Percentiles rank a stretch among this genome's conserved stretches.
phyloP scores from a whole-genome alignment of 1,284 basidiomycete genomes.

The Cutaneotrichosporon spelunceum region DNA sequence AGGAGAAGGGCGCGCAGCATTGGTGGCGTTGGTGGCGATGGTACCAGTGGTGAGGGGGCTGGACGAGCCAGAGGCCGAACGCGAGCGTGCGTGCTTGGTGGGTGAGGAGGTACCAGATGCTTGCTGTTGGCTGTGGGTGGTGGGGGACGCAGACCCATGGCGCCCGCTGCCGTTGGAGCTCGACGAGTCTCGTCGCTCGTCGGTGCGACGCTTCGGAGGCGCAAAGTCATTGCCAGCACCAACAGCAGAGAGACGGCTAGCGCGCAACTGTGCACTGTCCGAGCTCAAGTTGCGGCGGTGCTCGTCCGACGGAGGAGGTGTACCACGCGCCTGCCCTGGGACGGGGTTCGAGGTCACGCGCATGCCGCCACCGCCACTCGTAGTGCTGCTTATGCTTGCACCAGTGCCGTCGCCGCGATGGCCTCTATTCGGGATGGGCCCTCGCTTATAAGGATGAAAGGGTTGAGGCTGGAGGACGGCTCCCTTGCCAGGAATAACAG shows the following conservation, averaged over 20 bases:
- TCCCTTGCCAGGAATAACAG: constrained; percentile 3
- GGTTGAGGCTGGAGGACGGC: constrained; percentile 10
- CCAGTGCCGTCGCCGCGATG: constrained; percentile 13
- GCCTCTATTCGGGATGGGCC: constrained; percentile 13
- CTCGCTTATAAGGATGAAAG: constrained; percentile 36
- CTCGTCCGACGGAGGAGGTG: constrained; percentile 10
- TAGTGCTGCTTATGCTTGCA: constrained; percentile 2
- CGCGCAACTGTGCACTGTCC: constrained; percentile 7
- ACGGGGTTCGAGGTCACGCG: constrained; percentile 7
- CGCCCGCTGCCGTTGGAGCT: constrained; percentile 18
- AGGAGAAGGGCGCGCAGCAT: constrained; percentile 33
- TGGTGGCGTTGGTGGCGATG: constrained; percentile 30
- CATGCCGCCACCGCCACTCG: constrained; percentile 7
- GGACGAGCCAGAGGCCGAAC: constrained; percentile 8
- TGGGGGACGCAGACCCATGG: neutral
- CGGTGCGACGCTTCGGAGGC: constrained; percentile 15
- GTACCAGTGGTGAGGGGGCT: constrained; percentile 36
- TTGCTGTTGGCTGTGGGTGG: neutral
- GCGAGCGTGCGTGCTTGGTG: constrained; percentile 7
- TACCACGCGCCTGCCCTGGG: constrained; percentile 7
- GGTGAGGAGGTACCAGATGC: constrained; percentile 3
- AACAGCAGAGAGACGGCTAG: neutral
- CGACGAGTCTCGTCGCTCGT: constrained; percentile 18
- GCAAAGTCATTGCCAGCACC: constrained; percentile 15
- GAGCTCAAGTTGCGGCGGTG: constrained; percentile 13